phyloP scores from a whole-genome alignment of 2,329 filamentous ascomycete species.

The Plectosphaerella cucumerina region DNA sequence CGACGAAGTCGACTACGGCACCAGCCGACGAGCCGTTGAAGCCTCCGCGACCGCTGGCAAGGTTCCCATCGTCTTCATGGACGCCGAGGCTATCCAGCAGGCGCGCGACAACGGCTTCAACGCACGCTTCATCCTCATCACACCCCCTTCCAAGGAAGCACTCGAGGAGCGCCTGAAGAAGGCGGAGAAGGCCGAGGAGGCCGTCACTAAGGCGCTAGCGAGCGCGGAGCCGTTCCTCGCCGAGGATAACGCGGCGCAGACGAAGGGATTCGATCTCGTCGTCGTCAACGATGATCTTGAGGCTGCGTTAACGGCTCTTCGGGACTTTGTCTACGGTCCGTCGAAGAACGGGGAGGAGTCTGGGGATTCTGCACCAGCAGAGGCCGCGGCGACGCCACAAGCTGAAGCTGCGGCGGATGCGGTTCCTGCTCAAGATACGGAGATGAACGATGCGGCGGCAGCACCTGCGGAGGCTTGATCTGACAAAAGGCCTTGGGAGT shows the following conservation, averaged over 20 bases:
- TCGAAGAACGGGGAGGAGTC: neutral
- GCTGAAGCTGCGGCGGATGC: too few species aligned
- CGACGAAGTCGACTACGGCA: conserved; percentile 50
- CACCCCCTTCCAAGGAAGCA: conserved; percentile 29
- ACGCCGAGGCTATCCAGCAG: conserved; percentile 48
- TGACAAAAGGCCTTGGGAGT: too few species aligned
- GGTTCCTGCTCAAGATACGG: neutral
- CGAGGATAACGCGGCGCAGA: conserved; percentile 7
- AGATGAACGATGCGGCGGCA: neutral
- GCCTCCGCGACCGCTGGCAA: conserved; percentile 49
- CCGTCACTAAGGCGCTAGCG: conserved; percentile 17
- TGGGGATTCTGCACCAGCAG: neutral
- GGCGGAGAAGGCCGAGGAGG: conserved; percentile 17
- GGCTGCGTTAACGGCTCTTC: conserved; percentile 5
- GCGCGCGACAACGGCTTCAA: conserved; percentile 53
- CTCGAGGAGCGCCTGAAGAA: conserved; percentile 21
- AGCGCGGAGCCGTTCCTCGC: conserved; percentile 18
- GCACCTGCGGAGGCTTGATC: neutral
- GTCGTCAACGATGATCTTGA: conserved; percentile 11
- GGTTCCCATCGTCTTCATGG: conserved; percentile 54
- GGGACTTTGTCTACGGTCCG: conserved; percentile 6
- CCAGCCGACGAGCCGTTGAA: conserved; percentile 48
- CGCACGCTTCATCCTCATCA: conserved; percentile 52
- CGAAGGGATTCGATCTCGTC: conserved; percentile 10
- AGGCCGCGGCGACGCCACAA: too few species aligned